Evolutionary conservation across 768 basidiomycete genomes (phyloP), one percentile per base, ranked within the genome.

Genomic region (Holtermanniella nyarrowii): DNA sequence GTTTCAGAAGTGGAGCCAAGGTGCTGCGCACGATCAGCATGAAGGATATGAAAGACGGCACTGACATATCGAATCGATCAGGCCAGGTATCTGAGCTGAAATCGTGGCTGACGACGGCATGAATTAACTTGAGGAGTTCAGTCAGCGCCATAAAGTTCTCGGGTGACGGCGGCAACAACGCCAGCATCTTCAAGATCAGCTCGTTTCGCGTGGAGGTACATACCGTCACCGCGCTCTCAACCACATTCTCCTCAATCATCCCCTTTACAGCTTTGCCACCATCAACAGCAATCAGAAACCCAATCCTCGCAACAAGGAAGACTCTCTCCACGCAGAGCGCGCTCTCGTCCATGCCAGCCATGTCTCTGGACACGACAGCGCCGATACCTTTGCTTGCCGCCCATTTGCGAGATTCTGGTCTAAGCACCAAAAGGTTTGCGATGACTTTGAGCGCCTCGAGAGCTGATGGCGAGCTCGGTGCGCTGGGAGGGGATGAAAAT

Each of bases 41-140:
- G 37, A 42, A 3, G 14, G 31, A n/a, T 20, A 48, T 20, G 4
- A 0, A 25, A 27, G 21, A 54, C 48, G 46, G 27, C 16, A 74
- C 82, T 54, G 57, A 84, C 87, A 78, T 74, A 57, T 88, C 84
- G 40, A 91, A 74, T 49, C 78, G 79, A 2, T 79, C 60, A 64
- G 79, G 82, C 88, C 87, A 90, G 54, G 24, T 41, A 42, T 49
- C 54, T 49, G 41, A 48, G 55, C 70, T 57, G 86, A 3, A 87
- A 70, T 87, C 89, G 65, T 85, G 84, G 40, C 81, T 68, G 46
- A 88, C 74, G 25, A 93, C 67, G 67, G 93, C 90, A 71, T 87
- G 90, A 2, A 79, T 75, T 44, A 89, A 76, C 65, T 96, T 96
- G 50, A 96, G 77, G 22, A 89, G 66, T 69, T 96, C 90, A 3